Conservation (phyloP, 73 alveolate genomes). For the Paramecium bursaria region DNA sequence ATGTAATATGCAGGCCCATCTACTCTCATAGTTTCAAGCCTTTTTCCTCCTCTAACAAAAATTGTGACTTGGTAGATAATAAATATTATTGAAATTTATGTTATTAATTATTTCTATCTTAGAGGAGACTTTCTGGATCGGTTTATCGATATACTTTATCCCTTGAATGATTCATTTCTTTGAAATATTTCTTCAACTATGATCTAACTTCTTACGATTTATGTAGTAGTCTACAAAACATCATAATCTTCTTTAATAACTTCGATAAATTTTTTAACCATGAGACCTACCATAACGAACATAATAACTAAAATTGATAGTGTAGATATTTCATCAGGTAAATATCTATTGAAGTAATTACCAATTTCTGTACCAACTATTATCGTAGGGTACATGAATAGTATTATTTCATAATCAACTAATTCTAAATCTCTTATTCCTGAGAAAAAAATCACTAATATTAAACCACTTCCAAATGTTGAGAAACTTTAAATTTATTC, state of each 20-base stretch:
- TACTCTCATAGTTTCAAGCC: no score
- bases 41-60: background rate
- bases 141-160: background rate
- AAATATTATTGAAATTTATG: no score
- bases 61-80: background rate
- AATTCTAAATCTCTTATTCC: background rate
- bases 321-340: background rate
- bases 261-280: background rate
- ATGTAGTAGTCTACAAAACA: no score
- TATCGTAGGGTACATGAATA: background rate
- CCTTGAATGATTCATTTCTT: background rate
- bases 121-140: background rate
- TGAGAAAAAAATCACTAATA: no score
- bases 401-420: background rate
- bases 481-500: background rate
- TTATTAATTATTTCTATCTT: background rate
- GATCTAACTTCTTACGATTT: background rate
- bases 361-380: background rate
- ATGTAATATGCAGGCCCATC: background rate
- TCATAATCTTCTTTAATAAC: background rate
- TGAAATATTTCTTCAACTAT: background rate
- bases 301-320: background rate
- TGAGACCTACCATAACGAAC: background rate
- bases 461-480: background rate
- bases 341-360: background rate